A percentile compares a stretch with the other conserved stretches of the same genome.
These are phyloP conservation scores for Cubamyces sp. DNA, from an alignment of 768 basidiomycete genomes.

Conservation along the genomic window DNA sequence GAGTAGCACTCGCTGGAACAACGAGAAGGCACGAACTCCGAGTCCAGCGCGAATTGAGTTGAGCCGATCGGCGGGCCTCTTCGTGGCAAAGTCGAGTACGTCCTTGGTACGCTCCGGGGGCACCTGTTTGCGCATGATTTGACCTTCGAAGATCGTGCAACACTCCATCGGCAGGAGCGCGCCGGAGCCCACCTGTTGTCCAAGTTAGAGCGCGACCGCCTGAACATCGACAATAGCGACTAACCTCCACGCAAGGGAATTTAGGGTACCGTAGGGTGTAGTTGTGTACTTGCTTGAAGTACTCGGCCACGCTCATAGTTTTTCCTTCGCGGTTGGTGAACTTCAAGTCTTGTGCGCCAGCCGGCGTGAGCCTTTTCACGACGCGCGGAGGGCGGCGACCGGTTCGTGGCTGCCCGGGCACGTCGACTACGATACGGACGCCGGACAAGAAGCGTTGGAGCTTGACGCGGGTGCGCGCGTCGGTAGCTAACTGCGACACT, in stretches of 20 bases:
- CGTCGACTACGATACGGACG: constrained; percentile 49
- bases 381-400: constrained; percentile 51
- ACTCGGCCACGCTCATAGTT: constrained; percentile 58
- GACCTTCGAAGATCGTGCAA: constrained; percentile 64
- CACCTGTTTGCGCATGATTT: constrained; percentile 73
- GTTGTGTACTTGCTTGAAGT: constrained; percentile 60
- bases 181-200: constrained; percentile 55
- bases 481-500: not conserved
- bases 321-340: constrained; percentile 65
- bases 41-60: constrained; percentile 57
- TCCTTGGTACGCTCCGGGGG: constrained; percentile 67
- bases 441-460: constrained; percentile 61
- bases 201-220: not conserved
- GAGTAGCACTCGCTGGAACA: constrained; percentile 48
- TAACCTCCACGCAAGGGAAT: constrained; percentile 69
- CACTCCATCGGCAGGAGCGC: constrained; percentile 72
- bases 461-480: constrained; percentile 49
- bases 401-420: constrained; percentile 19
- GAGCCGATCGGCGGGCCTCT: constrained; percentile 61
- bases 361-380: constrained; percentile 59
- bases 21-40: constrained; percentile 51
- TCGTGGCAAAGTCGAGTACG: constrained; percentile 69
- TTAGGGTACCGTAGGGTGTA: constrained; percentile 61
- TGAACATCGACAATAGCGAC: constrained; percentile 21
- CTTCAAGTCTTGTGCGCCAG: constrained; percentile 54